Evolutionary conservation across 148 eudicot genomes (phyloP), one percentile per base, ranked within the genome.

Genomic region (Simmondsia chinensis): DNA sequence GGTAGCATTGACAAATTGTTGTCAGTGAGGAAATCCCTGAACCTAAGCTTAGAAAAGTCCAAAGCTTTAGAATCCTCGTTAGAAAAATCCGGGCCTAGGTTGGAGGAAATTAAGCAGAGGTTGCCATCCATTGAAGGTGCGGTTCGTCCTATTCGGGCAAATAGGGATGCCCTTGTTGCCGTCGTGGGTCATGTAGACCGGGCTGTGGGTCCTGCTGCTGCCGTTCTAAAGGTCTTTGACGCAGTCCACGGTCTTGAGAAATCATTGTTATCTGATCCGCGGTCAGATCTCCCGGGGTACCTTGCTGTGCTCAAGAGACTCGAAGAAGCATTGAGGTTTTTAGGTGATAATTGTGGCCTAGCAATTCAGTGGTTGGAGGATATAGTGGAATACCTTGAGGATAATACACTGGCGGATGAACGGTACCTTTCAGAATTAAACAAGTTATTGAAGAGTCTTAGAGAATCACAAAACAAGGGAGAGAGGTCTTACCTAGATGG

Each of bases 321-420:
- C 2, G 74, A 79, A 49, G 94, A 83, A 65, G 94, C 94, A 0
- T 54, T 79, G 57, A 52, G 63, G 60, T 83, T 83, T 60, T 45
- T 83, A 17, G 77, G 73, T 28, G 80, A 79, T 51, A 83, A 83
- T 54, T 75, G 87, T 67, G 94, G 83, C 56, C 68, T 83, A 66
- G 94, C 94, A 6, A 73, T 83, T 59, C 87, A 83, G 27, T 83
- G 94, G 94, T 65, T 83, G 71, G 87, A 72, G 46, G 94, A 83
- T 63, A 83, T 83, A 33, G 87, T 83, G 9, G 87, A 83, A 60
- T 83, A 79, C 61, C 60, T 83, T 67, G 80, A 83, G 46, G 94
- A 83, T 58, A 70, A 83, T 57, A 63, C 60, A 15, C 70, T 83
- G 19, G 94, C 94, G 1, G 87, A 83, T 60, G 70, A 66, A 14